Evolutionary conservation across 441 rosid genomes (phyloP).

Genomic region (Croton laevigatus): DNA sequence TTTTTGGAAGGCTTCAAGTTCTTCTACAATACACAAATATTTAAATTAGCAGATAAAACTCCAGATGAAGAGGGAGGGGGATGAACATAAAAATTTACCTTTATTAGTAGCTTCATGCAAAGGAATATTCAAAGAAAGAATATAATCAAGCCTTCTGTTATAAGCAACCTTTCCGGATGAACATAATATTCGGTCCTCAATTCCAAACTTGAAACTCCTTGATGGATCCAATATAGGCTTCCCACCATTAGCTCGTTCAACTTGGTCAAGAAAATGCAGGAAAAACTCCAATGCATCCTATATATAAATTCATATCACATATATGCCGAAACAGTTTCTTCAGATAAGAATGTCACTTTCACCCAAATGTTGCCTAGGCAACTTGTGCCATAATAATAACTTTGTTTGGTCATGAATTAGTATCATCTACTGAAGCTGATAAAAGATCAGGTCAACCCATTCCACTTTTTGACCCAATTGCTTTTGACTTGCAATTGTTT

Average conservation of each 20-base stretch:
- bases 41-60: slow-evolving; percentile 17
- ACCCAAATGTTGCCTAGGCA: background rate
- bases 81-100: slow-evolving; percentile 35
- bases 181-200: slow-evolving; percentile 88
- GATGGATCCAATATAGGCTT: slow-evolving; percentile 73
- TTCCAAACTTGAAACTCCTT: slow-evolving; percentile 88
- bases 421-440: background rate
- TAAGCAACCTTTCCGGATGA: slow-evolving; percentile 90
- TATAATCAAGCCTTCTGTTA: slow-evolving; percentile 81
- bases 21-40: slow-evolving; percentile 51
- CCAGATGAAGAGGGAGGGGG: background rate
- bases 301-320: slow-evolving; percentile 23
- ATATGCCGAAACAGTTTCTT: background rate
- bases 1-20: slow-evolving; percentile 62
- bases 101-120: slow-evolving; percentile 81
- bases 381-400: background rate
- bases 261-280: slow-evolving; percentile 88
- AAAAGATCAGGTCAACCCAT: no score
- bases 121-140: slow-evolving; percentile 91
- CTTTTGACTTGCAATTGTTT: no score
- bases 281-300: slow-evolving; percentile 99
- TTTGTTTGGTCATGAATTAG: background rate
- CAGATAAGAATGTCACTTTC: background rate
- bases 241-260: slow-evolving; percentile 67
- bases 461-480: no score